Evolutionary conservation across 2,329 filamentous ascomycete species (phyloP), one percentile per base, ranked within the genome.

Genomic region (Pezicula carpinea): DNA sequence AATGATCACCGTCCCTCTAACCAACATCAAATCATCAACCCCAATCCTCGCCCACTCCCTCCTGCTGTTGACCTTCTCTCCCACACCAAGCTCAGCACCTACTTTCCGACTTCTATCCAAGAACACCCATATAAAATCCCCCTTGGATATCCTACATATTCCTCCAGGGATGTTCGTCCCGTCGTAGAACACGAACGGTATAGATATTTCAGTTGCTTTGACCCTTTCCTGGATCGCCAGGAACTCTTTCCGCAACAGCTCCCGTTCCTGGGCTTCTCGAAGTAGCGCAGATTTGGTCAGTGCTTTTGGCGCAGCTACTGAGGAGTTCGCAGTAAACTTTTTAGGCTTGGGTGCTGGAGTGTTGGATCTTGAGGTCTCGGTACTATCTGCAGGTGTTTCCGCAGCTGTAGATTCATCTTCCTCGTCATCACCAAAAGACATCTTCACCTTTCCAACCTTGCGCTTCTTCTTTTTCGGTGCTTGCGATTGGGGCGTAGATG

Each of bases 161-260:
- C 92, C 91, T 14, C 90, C 89, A 0, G 91, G 87, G 10, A 87
- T 86, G 64, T 95, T 92, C 18, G 89, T 89, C 14, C 93, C 93
- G 57, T 97, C 92, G 69, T 96, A 97, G 64, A 97, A 97, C 3
- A 97, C 89, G 66, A 97, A 99, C 0, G 93, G 93, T 26, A 99
- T 85, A 14, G 87, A 77, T 46, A 99, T 87, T 61, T 96, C 91
- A 7, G 90, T 91, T 17, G 82, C 81, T 69, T 95, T 96, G 55
- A 97, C 87, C 0, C 83, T 81, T 52, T 95, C 89, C 64, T 96
- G 93, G 49, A 92, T 78, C 8, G 73, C 73, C 39, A 95, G 65
- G 59, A 96, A 99, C 61, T 97, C 85, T 52, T 85, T 87, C 8
- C 87, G 78, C 42, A 92, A 70, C 13, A 78, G 69, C 58, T 93